Evolutionary conservation across 2,329 filamentous ascomycete genomes (phyloP), one percentile per base, ranked within the genome.

Genomic region (Talaromyces sp.): DNA sequence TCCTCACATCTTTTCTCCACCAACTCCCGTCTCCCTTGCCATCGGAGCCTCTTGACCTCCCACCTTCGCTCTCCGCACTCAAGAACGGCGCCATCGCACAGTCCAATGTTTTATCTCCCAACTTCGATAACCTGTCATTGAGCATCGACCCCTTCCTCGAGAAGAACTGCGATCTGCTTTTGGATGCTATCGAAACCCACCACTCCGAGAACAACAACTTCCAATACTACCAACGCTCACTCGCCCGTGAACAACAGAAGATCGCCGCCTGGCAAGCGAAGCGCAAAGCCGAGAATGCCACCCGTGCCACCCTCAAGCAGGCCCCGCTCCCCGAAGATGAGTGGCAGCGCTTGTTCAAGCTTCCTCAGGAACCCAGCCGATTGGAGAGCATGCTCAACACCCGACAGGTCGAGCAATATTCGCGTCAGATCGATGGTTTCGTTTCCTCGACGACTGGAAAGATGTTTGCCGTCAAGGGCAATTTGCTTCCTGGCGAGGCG

Each of bases 201-300:
- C 95, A 98, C 83, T 97, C 93, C 67, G 95, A 99, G 81, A 90
- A 96, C 78, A 98, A 98, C 88, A 99, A 99, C 86, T 95, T 96
- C 83, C 93, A 97, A 80, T 92, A 90, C 86, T 97, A 97, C 84
- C 93, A 97, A 82, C 88, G 95, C 74, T 93, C 96, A 75, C 85
- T 98, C 65, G 90, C 89, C 62, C 91, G 95, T 72, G 95, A 99
- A 83, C 95, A 99, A 83, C 83, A 90, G 74, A 99, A 98, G 87
- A 97, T 99, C 73, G 89, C 91, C 63, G 90, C 93, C 70, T 99
- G 95, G 95, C 94, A 98, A 82, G 83, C 89, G 67, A 98, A 99
- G 88, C 90, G 95, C 76, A 96, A 97, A 84, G 89, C 92, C 16
- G 95, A 99, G 86, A 99, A 99, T 76, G 89, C 90, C 35, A 90